A percentile compares a stretch with the other conserved stretches of the same genome.
Evolutionary conservation across 2,329 filamentous ascomycete genomes (phyloP).

Genomic region (Boeremia lycopersici): DNA sequence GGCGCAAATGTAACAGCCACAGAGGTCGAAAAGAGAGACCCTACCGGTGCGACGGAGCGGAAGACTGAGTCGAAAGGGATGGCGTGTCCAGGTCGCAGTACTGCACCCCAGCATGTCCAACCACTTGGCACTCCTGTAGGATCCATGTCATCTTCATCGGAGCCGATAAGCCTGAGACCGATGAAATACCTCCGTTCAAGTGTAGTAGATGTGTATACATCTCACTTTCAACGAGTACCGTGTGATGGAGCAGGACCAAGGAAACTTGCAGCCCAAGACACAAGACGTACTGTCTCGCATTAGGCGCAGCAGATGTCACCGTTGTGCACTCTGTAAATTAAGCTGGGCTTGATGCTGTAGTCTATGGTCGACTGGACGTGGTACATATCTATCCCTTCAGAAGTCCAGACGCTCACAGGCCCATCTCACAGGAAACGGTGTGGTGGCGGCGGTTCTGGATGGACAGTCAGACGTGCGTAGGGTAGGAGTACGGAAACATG

Average conservation of each 20-base stretch:
- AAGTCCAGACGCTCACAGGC: too few relatives aligned
- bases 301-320: neutral
- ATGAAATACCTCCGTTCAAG: too few relatives aligned
- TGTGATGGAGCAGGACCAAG: neutral
- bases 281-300: neutral
- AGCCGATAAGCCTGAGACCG: too few relatives aligned
- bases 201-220: too few relatives aligned
- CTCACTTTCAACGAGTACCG: too few relatives aligned
- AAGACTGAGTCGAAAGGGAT: slow-evolving; percentile 2
- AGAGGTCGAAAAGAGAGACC: neutral
- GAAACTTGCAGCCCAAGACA: neutral
- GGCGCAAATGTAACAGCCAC: neutral
- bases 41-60: neutral
- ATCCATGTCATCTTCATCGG: too few relatives aligned
- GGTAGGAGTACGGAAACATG: too few relatives aligned
- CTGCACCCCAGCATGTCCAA: neutral
- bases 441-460: slow-evolving; percentile 41
- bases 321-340: neutral
- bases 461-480: neutral
- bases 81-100: neutral
- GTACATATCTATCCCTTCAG: too few relatives aligned
- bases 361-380: neutral
- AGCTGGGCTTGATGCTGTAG: neutral
- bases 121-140: neutral
- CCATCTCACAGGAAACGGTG: slow-evolving; percentile 27